Percentiles rank a stretch among this genome's conserved stretches.
phyloP scores from a whole-genome alignment of 805 yeast species.

The Candida lessepsii region DNA sequence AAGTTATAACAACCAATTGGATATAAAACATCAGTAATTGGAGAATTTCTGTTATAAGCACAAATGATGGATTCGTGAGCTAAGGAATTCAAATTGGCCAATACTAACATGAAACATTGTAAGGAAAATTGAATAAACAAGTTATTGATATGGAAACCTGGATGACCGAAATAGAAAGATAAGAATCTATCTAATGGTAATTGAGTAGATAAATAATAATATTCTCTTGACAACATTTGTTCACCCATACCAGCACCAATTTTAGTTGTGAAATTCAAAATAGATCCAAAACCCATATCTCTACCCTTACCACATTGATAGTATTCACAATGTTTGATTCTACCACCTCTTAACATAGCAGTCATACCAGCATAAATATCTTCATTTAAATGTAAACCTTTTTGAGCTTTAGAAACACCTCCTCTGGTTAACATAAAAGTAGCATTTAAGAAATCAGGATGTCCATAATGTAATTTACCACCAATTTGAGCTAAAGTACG shows the following conservation, averaged over 20 bases:
- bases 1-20: slow-evolving; percentile 75
- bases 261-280: slow-evolving; percentile 76
- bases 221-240: slow-evolving; percentile 79
- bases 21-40: slow-evolving; percentile 57
- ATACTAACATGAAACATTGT: slow-evolving; percentile 54
- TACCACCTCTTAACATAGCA: slow-evolving; percentile 76
- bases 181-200: slow-evolving; percentile 75
- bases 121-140: slow-evolving; percentile 67
- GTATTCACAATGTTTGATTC: slow-evolving; percentile 80
- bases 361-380: slow-evolving; percentile 87
- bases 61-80: slow-evolving; percentile 63
- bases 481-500: slow-evolving; percentile 80
- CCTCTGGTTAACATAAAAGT: slow-evolving; percentile 82
- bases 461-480: slow-evolving; percentile 83
- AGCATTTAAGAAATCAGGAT: slow-evolving; percentile 77
- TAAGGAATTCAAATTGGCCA: slow-evolving; percentile 62
- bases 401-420: slow-evolving; percentile 83
- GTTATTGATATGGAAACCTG: slow-evolving; percentile 82
- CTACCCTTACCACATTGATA: slow-evolving; percentile 86
- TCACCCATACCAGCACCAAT: slow-evolving; percentile 93
- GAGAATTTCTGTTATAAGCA: slow-evolving; percentile 54
- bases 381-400: slow-evolving; percentile 78
- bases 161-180: slow-evolving; percentile 81
- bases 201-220: slow-evolving; percentile 74
- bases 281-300: slow-evolving; percentile 81